phyloP scores from a whole-genome alignment of 1,284 basidiomycete genomes.

The Fomitopsis schrenkii region DNA sequence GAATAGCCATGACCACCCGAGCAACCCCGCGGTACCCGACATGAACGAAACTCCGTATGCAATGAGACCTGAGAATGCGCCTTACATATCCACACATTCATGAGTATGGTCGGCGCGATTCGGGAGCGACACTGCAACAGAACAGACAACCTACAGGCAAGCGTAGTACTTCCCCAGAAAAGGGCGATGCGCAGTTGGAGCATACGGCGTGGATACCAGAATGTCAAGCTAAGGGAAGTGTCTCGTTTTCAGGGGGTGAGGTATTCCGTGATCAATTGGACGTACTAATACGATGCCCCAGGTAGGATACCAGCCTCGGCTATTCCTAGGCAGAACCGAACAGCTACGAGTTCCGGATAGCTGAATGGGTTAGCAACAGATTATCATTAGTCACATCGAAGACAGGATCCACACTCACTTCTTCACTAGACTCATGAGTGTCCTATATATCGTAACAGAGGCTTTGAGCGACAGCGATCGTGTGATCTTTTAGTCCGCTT shows the following conservation, averaged over 20 bases:
- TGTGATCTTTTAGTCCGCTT: neutral
- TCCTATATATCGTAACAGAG: conserved; percentile 33
- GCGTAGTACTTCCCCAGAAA: conserved; percentile 32
- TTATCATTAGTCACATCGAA: neutral
- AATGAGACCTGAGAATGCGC: conserved; percentile 35
- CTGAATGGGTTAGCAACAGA: conserved; percentile 25
- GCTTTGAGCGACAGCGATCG: conserved; percentile 33
- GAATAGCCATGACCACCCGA: conserved; percentile 45
- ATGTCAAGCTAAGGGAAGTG: conserved; percentile 18
- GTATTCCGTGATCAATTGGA: neutral
- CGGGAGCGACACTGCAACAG: neutral
- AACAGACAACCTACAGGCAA: conserved; percentile 11
- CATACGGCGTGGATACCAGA: conserved; percentile 32
- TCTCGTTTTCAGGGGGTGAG: neutral
- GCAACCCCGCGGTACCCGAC: conserved; percentile 34
- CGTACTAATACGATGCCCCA: conserved; percentile 59
- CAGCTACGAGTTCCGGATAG: conserved; percentile 45
- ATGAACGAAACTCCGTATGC: conserved; percentile 42
- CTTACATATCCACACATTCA: neutral
- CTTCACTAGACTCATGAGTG: conserved; percentile 63
- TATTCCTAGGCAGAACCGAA: conserved; percentile 40
- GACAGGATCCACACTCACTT: conserved; percentile 32
- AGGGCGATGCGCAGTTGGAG: conserved; percentile 30
- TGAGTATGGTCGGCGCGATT: too few species aligned
- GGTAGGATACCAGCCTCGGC: conserved; percentile 71